Percentiles rank a stretch among this genome's conserved stretches.
phyloP scores from a whole-genome alignment of 2,329 filamentous ascomycete species.

The Xylariaceae sp. region DNA sequence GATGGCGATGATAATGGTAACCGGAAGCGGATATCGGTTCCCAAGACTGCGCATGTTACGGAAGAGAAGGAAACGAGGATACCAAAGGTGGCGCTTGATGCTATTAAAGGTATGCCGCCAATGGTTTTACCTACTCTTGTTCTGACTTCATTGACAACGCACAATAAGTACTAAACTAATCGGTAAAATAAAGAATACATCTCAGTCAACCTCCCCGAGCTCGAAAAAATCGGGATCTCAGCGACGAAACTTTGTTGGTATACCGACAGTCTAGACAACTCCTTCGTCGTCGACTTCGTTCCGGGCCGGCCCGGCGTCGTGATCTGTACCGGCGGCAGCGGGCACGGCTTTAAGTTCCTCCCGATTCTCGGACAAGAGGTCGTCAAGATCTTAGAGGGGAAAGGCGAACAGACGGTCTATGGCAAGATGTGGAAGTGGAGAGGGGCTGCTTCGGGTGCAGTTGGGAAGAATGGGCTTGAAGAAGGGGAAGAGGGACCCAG shows the following conservation, averaged over 20 bases:
- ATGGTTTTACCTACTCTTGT: neutral
- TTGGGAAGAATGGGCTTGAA: constrained; percentile 25
- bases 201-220: constrained; percentile 38
- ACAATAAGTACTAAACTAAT: neutral
- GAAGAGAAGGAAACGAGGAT: constrained; percentile 20
- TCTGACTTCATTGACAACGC: neutral
- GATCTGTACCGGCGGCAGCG: constrained; percentile 57
- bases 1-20: too few species aligned
- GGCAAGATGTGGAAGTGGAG: constrained; percentile 30
- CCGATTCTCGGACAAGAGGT: constrained; percentile 31
- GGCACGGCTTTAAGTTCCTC: constrained; percentile 36
- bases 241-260: constrained; percentile 41
- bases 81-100: constrained; percentile 20
- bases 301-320: constrained; percentile 40
- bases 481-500: constrained; percentile 27
- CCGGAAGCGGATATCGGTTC: constrained; percentile 22
- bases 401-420: constrained; percentile 23
- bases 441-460: constrained; percentile 3
- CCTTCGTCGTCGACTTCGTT: constrained; percentile 41
- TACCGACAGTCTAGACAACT: constrained; percentile 30
- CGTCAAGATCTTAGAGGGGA: constrained; percentile 28
- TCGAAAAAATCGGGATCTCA: constrained; percentile 34
- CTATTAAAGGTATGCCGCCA: constrained; percentile 21
- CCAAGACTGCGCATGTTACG: constrained; percentile 20
- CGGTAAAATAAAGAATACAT: constrained; percentile 19